phyloP scores from a whole-genome alignment of 306 rosid species.

The Begonia fuchsioides region DNA sequence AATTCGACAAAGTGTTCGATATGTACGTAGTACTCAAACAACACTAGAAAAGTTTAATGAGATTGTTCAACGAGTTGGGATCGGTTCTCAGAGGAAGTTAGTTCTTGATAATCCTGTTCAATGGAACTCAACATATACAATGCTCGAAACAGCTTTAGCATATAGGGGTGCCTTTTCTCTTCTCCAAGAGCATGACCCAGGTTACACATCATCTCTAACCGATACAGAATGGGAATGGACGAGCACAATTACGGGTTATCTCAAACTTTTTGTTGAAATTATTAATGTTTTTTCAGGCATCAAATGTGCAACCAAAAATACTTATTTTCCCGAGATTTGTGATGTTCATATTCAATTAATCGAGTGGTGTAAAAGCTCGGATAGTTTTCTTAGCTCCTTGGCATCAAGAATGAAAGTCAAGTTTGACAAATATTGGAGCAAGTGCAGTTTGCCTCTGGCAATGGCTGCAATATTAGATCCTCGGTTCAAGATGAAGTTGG shows the following conservation, averaged over 20 bases:
- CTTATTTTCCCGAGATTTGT: slow-evolving; percentile 85
- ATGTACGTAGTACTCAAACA: slow-evolving; percentile 62
- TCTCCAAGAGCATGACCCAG: slow-evolving; percentile 54
- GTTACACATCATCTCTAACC: slow-evolving; percentile 38
- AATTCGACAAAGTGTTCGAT: slow-evolving; percentile 57
- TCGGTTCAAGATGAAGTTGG: slow-evolving; percentile 83
- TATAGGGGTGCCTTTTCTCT: slow-evolving; percentile 57
- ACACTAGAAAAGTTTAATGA: slow-evolving; percentile 61
- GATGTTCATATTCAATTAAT: slow-evolving; percentile 73
- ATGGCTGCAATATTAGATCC: slow-evolving; percentile 89
- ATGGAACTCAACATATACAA: slow-evolving; percentile 63
- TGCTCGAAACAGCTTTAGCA: slow-evolving; percentile 76
- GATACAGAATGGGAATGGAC: slow-evolving; percentile 83
- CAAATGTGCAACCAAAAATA: slow-evolving; percentile 59
- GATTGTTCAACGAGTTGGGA: slow-evolving; percentile 50
- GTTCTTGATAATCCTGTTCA: slow-evolving; percentile 46
- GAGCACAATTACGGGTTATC: slow-evolving; percentile 33
- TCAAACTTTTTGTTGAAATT: slow-evolving; percentile 76
- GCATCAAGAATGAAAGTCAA: slow-evolving; percentile 65
- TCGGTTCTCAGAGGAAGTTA: slow-evolving; percentile 38
- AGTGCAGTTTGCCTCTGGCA: slow-evolving; percentile 76
- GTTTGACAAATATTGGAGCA: slow-evolving; percentile 90
- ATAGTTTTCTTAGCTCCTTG: slow-evolving; percentile 47
- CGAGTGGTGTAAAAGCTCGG: slow-evolving; percentile 81
- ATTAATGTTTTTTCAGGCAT: slow-evolving; percentile 43